Evolutionary conservation across 2,329 filamentous ascomycete genomes (phyloP).

Genomic region (Xylariaceae sp.): DNA sequence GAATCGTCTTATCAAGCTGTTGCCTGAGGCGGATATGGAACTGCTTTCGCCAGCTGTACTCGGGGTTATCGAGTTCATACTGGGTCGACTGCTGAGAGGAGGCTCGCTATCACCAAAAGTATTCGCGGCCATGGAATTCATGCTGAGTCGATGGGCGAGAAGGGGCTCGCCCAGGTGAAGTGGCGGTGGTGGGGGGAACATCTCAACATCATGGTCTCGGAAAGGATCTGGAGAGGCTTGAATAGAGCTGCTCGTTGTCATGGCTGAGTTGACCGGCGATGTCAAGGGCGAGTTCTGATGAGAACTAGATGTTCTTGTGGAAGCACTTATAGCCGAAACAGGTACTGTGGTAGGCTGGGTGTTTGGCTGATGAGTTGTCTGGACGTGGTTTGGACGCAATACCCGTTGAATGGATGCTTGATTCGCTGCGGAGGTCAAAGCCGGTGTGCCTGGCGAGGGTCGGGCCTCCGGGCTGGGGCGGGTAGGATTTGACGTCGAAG

Average conservation of each 20-base stretch:
- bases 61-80: constrained; percentile 63
- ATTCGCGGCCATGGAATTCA: constrained; percentile 62
- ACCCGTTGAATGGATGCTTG: constrained; percentile 40
- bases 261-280: constrained; percentile 48
- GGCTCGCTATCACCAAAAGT: constrained; percentile 57
- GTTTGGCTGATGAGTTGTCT: constrained; percentile 43
- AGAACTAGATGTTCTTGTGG: constrained; percentile 55
- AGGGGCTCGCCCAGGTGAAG: constrained; percentile 75
- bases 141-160: constrained; percentile 57
- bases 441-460: constrained; percentile 29
- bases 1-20: constrained; percentile 72
- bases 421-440: constrained; percentile 39
- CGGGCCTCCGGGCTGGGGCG: constrained; percentile 29
- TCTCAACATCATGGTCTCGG: constrained; percentile 53
- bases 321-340: constrained; percentile 54
- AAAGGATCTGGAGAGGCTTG: constrained; percentile 66
- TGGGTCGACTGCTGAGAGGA: constrained; percentile 58
- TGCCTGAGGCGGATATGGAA: constrained; percentile 29
- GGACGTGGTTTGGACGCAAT: constrained; percentile 46
- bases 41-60: constrained; percentile 51
- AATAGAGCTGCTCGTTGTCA: constrained; percentile 60
- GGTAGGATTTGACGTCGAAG: constrained; percentile 32
- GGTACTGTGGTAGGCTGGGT: constrained; percentile 41
- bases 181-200: constrained; percentile 48
- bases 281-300: constrained; percentile 56